Conservation (phyloP, 2,329 filamentous ascomycete species). For the Aspergillus sp. region DNA sequence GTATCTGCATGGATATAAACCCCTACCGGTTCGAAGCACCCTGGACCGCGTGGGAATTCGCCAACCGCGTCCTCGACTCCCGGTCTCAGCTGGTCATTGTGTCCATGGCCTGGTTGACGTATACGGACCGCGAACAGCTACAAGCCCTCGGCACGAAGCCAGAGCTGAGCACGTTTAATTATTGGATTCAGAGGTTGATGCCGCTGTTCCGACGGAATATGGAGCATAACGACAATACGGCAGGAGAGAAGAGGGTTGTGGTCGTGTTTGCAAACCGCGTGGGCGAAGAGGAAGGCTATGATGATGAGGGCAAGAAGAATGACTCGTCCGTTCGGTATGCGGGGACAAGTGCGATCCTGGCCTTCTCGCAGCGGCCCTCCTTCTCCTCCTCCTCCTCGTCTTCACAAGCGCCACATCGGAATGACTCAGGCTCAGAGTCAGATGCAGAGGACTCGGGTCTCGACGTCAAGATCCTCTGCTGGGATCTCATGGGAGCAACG, state of each 20-base stretch:
- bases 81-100: constrained; percentile 48
- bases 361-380: constrained; percentile 23
- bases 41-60: constrained; percentile 54
- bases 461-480: constrained; percentile 36
- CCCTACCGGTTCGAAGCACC: constrained; percentile 54
- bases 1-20: constrained; percentile 52
- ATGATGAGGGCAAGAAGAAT: constrained; percentile 12
- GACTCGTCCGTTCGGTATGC: constrained; percentile 39
- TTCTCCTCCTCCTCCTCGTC: too few species aligned
- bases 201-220: constrained; percentile 38
- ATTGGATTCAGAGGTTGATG: constrained; percentile 54
- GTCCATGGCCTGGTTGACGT: constrained; percentile 57
- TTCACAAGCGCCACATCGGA: background rate
- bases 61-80: constrained; percentile 44
- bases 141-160: constrained; percentile 36
- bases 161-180: constrained; percentile 53
- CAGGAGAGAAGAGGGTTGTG: constrained; percentile 28
- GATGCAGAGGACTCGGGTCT: constrained; percentile 6
- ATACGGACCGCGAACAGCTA: constrained; percentile 43
- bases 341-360: constrained; percentile 41
- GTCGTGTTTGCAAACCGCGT: constrained; percentile 41
- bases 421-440: background rate
- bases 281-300: constrained; percentile 33
- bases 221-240: constrained; percentile 15
- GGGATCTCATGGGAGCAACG: constrained; percentile 39